A percentile compares a stretch with the other conserved stretches of the same genome.
These are phyloP conservation scores for Populus alba DNA, from an alignment of 345 rosid species.

Conservation along the genomic window DNA sequence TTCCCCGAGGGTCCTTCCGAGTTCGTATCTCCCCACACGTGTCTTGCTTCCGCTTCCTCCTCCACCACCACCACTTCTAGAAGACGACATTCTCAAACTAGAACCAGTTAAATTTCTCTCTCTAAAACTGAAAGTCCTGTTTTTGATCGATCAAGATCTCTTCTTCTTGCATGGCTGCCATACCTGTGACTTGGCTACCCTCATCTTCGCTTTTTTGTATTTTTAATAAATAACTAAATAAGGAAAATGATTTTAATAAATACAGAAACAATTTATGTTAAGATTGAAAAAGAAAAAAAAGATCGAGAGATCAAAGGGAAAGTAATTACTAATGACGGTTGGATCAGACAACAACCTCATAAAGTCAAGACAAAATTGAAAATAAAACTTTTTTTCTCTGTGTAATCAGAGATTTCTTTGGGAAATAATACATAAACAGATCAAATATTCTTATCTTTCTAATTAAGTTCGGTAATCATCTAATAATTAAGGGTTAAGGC, in stretches of 20 bases:
- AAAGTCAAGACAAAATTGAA: constrained; percentile 3
- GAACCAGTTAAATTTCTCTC: not conserved
- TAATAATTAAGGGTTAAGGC: not conserved
- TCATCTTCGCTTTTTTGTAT: constrained; percentile 37
- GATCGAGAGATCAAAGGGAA: not conserved
- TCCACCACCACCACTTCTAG: constrained; percentile 15
- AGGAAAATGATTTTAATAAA: not conserved
- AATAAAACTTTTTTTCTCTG: not conserved
- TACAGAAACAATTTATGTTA: not conserved
- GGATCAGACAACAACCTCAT: constrained; percentile 18
- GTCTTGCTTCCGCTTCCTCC: constrained; percentile 45
- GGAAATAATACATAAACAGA: not conserved
- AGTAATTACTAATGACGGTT: not conserved
- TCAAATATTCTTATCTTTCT: no score
- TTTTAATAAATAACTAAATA: not conserved
- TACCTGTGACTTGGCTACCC: constrained; percentile 82
- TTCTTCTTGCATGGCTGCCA: constrained; percentile 99
- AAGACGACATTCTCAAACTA: constrained; percentile 42
- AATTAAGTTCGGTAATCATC: no score
- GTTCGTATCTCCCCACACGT: constrained; percentile 96
- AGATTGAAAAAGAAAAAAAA: not conserved
- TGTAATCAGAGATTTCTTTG: not conserved
- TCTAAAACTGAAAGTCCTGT: not conserved
- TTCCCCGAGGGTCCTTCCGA: constrained; percentile 89
- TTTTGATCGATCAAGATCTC: constrained; percentile 51